Evolutionary conservation across 2,329 filamentous ascomycete species (phyloP), one percentile per base, ranked within the genome.

Genomic region (Penicillium corylophilum): DNA sequence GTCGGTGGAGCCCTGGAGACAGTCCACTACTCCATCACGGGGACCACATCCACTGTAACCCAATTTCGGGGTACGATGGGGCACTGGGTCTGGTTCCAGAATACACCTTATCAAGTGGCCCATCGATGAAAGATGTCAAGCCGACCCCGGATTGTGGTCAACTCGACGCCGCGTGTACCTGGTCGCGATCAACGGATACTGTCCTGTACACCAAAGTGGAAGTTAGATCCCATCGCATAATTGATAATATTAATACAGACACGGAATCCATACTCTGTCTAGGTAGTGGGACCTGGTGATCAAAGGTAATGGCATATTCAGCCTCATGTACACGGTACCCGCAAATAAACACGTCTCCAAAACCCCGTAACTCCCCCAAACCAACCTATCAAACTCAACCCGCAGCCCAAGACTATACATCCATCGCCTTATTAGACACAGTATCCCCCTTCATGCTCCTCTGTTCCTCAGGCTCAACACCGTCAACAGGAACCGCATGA

Each of bases 401-500:
- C 1, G 26, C 9, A 28, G 26, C 26, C 9, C 26, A 48, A 28
- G 5, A 42, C 16, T 22, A 43, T 16, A 36, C 36, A 18, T 59
- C 42, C 45, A 49, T 51, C 28, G 31, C 51, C 46, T 62, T 60
- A 8, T 45, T 48, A 2, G 49, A 45, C 13, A 46, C 20, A 13
- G 41, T 44, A n/a, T 35, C 36, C 5, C 26, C 39, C 12, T 53
- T 49, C 2, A 39, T 18, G n/a, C 16, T 51, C 18, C 39, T 48
- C 10, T 20, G 6, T 24, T 35, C 15, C 24, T 56, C 56, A 0
- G 63, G 51, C 46, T 57, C 59, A 20, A 62, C 47, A 7, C 61
- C 63, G 44, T 66, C 63, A 54, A 60, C 60, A 12, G 66, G 48
- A 45, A 64, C 47, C 16, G 56, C 48, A 50, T 70, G 65, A 42